Conservation (phyloP, 768 basidiomycete species). For the Coprinopsis strossmayeri region DNA sequence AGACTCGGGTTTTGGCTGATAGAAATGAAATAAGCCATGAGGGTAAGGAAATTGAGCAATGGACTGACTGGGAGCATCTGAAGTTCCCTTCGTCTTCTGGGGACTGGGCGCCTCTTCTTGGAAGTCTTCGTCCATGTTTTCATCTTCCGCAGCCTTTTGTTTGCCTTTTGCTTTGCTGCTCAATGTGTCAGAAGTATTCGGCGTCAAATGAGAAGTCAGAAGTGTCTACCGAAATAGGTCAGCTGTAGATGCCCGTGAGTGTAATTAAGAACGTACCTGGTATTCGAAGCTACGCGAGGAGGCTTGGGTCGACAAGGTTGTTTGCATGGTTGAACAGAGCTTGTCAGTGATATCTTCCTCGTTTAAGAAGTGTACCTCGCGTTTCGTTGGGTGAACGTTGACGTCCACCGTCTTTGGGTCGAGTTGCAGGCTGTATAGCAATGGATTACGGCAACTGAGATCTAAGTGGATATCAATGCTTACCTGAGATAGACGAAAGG, state of each 20-base stretch:
- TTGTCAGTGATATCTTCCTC: constrained; percentile 80
- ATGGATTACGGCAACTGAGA: background rate
- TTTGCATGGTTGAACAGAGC: constrained; percentile 69
- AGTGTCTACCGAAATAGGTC: constrained; percentile 42
- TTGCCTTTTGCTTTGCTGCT: constrained; percentile 27
- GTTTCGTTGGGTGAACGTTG: constrained; percentile 97
- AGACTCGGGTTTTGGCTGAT: constrained; percentile 40
- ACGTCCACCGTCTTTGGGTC: constrained; percentile 89
- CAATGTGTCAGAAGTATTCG: constrained; percentile 29
- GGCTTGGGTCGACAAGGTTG: constrained; percentile 52
- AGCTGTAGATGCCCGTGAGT: background rate
- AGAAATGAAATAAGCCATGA: background rate
- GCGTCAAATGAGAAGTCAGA: constrained; percentile 28
- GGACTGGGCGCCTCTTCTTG: constrained; percentile 21
- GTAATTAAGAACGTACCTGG: constrained; percentile 40
- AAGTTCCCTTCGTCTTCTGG: constrained; percentile 11
- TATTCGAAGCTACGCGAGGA: constrained; percentile 69
- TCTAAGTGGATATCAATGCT: constrained; percentile 9
- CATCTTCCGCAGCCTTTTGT: constrained; percentile 25
- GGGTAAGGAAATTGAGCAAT: background rate
- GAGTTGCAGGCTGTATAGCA: constrained; percentile 56
- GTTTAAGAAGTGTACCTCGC: constrained; percentile 90
- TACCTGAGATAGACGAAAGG: constrained; percentile 96
- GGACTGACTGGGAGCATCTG: background rate
- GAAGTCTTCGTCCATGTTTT: constrained; percentile 20